These are phyloP conservation scores for Cubamyces sp. DNA, from an alignment of 768 basidiomycete species.

Conservation along the genomic window DNA sequence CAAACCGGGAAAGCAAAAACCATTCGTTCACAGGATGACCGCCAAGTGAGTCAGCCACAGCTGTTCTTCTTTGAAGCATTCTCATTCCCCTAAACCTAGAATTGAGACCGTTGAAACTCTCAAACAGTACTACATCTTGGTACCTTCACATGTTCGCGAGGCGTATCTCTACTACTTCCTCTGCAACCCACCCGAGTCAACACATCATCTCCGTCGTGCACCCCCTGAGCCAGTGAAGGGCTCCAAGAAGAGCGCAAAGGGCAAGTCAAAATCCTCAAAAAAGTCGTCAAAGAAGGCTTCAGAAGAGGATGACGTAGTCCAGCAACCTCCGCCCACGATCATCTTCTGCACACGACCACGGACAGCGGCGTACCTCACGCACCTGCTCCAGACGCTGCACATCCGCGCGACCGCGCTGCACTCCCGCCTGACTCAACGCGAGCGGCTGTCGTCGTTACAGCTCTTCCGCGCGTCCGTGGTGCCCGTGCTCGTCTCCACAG, in stretches of 20 bases:
- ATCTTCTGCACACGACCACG: conserved; percentile 88
- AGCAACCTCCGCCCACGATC: conserved; percentile 92
- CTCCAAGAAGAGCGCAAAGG: conserved; percentile 33
- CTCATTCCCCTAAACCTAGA: conserved; percentile 43
- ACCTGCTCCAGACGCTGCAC: conserved; percentile 72
- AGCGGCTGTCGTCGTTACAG: conserved; percentile 81
- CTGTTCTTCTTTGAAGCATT: background rate
- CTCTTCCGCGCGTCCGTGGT: conserved; percentile 86
- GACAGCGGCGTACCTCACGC: conserved; percentile 88
- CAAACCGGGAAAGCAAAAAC: conserved; percentile 79
- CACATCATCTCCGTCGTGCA: conserved; percentile 64
- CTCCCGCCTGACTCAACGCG: conserved; percentile 90
- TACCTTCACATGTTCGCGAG: conserved; percentile 95
- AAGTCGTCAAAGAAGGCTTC: conserved; percentile 37
- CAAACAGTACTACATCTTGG: conserved; percentile 87
- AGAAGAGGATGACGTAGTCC: conserved; percentile 51
- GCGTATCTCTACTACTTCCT: conserved; percentile 89
- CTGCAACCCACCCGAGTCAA: conserved; percentile 84
- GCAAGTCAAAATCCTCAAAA: conserved; percentile 37
- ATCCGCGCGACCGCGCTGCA: conserved; percentile 91
- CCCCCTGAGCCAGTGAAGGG: conserved; percentile 55
- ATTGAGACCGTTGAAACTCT: conserved; percentile 89
- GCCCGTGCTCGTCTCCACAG: conserved; percentile 91
- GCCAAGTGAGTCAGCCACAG: conserved; percentile 56
- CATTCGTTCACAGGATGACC: conserved; percentile 82